These are phyloP conservation scores for Dillenia turbinata DNA, from an alignment of 164 flowering plant species.

Conservation along the genomic window DNA sequence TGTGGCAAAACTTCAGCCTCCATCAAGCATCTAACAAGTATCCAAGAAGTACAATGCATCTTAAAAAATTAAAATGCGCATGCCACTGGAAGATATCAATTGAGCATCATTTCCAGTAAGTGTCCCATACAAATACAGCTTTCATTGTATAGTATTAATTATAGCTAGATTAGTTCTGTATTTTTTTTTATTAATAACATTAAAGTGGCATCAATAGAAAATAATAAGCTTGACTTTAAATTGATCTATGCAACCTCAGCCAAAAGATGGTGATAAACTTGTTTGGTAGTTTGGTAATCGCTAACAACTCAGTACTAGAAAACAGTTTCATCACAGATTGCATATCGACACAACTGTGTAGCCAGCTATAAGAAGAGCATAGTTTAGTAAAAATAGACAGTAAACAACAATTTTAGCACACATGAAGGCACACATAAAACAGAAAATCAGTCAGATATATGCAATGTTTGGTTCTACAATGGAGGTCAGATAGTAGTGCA, in stretches of 20 bases:
- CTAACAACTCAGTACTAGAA: neutral
- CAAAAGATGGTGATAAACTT: conserved; percentile 30
- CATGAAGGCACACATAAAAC: too few relatives aligned
- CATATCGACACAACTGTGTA: neutral
- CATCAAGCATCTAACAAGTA: too few relatives aligned
- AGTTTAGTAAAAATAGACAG: neutral
- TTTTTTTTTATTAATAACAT: neutral
- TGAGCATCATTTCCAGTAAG: too few relatives aligned
- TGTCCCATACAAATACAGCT: neutral
- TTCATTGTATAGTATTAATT: neutral
- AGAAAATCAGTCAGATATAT: too few relatives aligned
- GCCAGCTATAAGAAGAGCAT: neutral
- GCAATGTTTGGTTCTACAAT: neutral
- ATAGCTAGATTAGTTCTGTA: neutral
- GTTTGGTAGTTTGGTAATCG: conserved; percentile 7
- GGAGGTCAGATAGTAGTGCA: conserved; percentile 43
- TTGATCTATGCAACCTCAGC: conserved; percentile 21
- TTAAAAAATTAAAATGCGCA: too few relatives aligned
- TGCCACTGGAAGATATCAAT: too few relatives aligned
- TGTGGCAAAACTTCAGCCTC: too few relatives aligned
- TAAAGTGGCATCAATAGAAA: neutral
- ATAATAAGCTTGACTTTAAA: neutral
- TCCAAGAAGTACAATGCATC: too few relatives aligned
- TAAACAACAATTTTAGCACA: neutral
- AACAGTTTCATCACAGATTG: conserved; percentile 25